These are phyloP conservation scores for Eustoma russellianum DNA, from an alignment of 257 asterid genomes.

Conservation along the genomic window DNA sequence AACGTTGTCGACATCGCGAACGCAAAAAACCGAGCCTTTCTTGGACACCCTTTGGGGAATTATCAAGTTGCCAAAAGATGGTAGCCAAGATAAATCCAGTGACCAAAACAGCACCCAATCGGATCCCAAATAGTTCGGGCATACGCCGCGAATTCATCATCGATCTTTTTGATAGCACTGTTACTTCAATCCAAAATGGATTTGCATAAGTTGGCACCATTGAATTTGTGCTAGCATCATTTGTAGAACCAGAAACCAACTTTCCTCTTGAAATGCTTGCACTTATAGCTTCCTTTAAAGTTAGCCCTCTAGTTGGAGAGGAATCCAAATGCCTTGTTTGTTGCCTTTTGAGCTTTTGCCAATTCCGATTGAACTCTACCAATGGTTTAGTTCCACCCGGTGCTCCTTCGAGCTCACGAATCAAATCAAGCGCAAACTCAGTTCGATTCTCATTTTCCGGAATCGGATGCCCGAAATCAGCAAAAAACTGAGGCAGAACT, in stretches of 20 bases:
- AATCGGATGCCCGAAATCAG: constrained; percentile 31
- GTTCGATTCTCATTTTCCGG: constrained; percentile 27
- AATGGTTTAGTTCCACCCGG: constrained; percentile 19
- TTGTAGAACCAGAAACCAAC: constrained; percentile 28
- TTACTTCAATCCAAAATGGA: constrained; percentile 32
- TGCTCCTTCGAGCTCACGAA: constrained; percentile 28
- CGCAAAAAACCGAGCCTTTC: constrained; percentile 31
- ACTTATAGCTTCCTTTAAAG: constrained; percentile 31
- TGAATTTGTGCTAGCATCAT: constrained; percentile 10
- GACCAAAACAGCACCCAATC: constrained; percentile 29
- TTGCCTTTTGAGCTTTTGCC: constrained; percentile 14
- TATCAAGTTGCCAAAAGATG: constrained; percentile 30
- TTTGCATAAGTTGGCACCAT: constrained; percentile 31
- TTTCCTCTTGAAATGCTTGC: constrained; percentile 33
- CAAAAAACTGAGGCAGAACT: constrained; percentile 18
- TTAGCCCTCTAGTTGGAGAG: not conserved
- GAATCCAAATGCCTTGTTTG: not conserved
- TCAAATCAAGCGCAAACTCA: constrained; percentile 34
- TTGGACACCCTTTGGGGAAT: constrained; percentile 29
- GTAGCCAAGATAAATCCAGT: constrained; percentile 38
- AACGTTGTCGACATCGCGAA: constrained; percentile 33
- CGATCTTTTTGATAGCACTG: constrained; percentile 22
- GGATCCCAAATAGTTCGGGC: constrained; percentile 29
- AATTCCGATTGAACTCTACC: constrained; percentile 28
- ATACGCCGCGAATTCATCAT: constrained; percentile 28